Conservation (phyloP, 768 basidiomycete species). For the Leccinum ochraceum region DNA sequence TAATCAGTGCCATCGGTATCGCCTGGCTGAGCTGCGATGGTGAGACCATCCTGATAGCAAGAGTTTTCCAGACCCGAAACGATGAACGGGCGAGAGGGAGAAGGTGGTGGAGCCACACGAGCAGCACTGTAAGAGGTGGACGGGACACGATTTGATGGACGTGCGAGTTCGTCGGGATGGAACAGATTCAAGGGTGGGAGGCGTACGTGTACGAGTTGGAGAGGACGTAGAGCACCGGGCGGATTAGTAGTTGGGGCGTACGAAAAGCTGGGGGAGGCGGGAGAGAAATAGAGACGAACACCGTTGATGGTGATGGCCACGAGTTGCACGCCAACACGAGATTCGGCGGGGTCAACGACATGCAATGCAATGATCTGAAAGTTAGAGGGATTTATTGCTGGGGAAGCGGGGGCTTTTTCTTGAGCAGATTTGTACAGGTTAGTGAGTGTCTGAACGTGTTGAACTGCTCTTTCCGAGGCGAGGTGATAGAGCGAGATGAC, state of each 20-base stretch:
- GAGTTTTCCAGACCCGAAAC: slow-evolving; percentile 60
- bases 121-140: slow-evolving; percentile 46
- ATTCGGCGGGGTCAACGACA: slow-evolving; percentile 64
- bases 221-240: slow-evolving; percentile 35
- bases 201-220: slow-evolving; percentile 78
- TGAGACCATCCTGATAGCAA: slow-evolving; percentile 67
- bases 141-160: slow-evolving; percentile 47
- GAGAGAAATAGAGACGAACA: slow-evolving; percentile 80
- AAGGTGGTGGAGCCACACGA: slow-evolving; percentile 43
- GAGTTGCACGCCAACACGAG: slow-evolving; percentile 70
- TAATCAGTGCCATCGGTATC: slow-evolving; percentile 75
- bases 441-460: slow-evolving; percentile 72
- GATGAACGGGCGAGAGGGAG: slow-evolving; percentile 57
- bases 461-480: slow-evolving; percentile 61
- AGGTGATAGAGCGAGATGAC: slow-evolving; percentile 69
- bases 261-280: slow-evolving; percentile 50
- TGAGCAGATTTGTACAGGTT: slow-evolving; percentile 75
- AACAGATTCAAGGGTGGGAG: slow-evolving; percentile 74
- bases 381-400: slow-evolving; percentile 64
- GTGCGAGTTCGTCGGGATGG: slow-evolving; percentile 71
- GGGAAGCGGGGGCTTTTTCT: slow-evolving; percentile 79
- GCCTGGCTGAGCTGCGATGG: slow-evolving; percentile 69
- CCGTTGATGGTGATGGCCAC: slow-evolving; percentile 83
- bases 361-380: slow-evolving; percentile 76
- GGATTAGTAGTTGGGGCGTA: slow-evolving; percentile 39